A percentile compares a stretch with the other conserved stretches of the same genome.
Conservation (phyloP, 148 eudicot species). For the Tetragonia tetragonoides region DNA sequence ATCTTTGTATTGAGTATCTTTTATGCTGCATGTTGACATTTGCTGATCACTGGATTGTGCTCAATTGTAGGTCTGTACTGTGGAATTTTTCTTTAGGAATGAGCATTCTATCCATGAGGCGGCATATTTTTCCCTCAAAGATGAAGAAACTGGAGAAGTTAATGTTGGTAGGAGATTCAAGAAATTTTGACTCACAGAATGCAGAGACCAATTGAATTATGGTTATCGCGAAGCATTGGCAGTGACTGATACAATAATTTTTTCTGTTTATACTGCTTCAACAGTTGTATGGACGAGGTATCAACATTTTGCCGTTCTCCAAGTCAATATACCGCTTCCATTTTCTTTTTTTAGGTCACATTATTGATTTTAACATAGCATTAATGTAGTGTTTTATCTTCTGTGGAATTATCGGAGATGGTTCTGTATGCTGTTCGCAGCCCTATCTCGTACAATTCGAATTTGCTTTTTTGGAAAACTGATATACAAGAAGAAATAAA, state of each 20-base stretch:
- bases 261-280: conserved; percentile 22
- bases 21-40: not conserved
- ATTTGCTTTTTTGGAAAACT: not conserved
- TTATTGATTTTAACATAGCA: not conserved
- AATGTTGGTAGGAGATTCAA: conserved; percentile 15
- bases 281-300: conserved; percentile 23
- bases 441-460: not conserved
- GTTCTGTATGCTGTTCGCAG: not conserved
- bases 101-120: conserved; percentile 7
- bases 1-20: not conserved
- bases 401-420: not conserved
- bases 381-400: not conserved
- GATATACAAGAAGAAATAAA: not conserved
- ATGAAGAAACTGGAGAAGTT: conserved; percentile 17
- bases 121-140: conserved; percentile 12
- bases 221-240: conserved; percentile 25
- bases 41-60: conserved; percentile 7
- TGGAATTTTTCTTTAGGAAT: conserved; percentile 4
- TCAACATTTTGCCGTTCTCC: conserved; percentile 12
- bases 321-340: conserved; percentile 1
- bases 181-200: conserved; percentile 24
- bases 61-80: conserved; percentile 20
- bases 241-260: conserved; percentile 23
- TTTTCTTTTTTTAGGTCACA: not conserved
- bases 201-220: conserved; percentile 16